Percentiles rank a stretch among this genome's conserved stretches.
Evolutionary conservation across 371 early-diverging fungal genomes (phyloP).

Genomic region (Batkoa obscura): DNA sequence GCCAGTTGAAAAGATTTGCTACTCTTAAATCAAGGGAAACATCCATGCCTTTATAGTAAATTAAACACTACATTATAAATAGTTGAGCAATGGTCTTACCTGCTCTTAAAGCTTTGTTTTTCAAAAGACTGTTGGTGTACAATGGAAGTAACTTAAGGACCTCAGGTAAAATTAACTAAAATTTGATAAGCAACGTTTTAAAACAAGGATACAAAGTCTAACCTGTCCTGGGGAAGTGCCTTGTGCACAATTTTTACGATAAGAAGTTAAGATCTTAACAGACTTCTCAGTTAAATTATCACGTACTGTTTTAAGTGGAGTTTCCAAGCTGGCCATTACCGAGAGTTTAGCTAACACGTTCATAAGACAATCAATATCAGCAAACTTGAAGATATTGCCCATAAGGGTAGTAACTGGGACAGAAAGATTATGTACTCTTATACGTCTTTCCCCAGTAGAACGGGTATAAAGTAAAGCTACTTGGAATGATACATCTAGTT

Average conservation of each 20-base stretch:
- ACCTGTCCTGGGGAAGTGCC: constrained; percentile 80
- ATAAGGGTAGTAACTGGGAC: constrained; percentile 55
- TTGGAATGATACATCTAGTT: constrained; percentile 63
- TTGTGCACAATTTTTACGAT: constrained; percentile 81
- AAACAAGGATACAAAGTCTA: constrained; percentile 38
- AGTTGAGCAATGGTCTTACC: constrained; percentile 30
- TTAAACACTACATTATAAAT: constrained; percentile 11
- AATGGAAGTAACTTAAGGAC: constrained; percentile 89
- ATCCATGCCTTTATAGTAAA: constrained; percentile 20
- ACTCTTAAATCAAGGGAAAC: constrained; percentile 57
- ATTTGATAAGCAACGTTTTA: constrained; percentile 10
- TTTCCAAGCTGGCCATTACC: constrained; percentile 32
- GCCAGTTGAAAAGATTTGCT: constrained; percentile 47
- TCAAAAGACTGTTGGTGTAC: constrained; percentile 65
- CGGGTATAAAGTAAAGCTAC: constrained; percentile 86
- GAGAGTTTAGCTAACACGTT: constrained; percentile 62
- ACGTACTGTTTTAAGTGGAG: constrained; percentile 55
- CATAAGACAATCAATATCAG: constrained; percentile 82
- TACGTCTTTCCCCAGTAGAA: constrained; percentile 65
- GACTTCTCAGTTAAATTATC: constrained; percentile 70
- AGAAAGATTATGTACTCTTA: constrained; percentile 74
- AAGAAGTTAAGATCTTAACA: constrained; percentile 73
- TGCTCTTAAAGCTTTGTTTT: constrained; percentile 48
- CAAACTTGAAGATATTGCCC: constrained; percentile 67
- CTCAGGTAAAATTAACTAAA: constrained; percentile 77